These are phyloP conservation scores for Arctium lappa DNA, from an alignment of 129 eudicot genomes.

Conservation along the genomic window DNA sequence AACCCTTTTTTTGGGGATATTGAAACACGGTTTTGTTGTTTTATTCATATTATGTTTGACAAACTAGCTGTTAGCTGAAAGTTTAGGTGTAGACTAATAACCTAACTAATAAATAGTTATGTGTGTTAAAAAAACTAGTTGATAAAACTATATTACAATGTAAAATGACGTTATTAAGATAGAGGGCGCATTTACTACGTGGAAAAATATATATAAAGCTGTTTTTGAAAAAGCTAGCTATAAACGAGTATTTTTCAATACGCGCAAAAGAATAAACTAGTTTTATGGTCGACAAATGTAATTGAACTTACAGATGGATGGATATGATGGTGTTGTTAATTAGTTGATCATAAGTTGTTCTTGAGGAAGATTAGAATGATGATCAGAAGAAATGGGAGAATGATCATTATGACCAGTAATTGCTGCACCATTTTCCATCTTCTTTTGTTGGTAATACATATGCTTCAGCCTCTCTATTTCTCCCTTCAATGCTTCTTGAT, in stretches of 20 bases:
- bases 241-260: too few relatives aligned
- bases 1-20: not conserved
- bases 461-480: slow-evolving; percentile 94
- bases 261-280: too few relatives aligned
- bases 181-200: too few relatives aligned
- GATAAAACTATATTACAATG: too few relatives aligned
- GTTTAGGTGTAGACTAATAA: not conserved
- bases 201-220: too few relatives aligned
- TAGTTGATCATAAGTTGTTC: slow-evolving; percentile 44
- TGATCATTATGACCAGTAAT: slow-evolving; percentile 13
- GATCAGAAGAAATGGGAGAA: slow-evolving; percentile 34
- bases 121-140: too few relatives aligned
- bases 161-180: too few relatives aligned
- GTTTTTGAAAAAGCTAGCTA: too few relatives aligned
- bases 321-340: slow-evolving; percentile 5
- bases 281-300: too few relatives aligned
- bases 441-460: slow-evolving; percentile 70
- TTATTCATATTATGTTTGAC: not conserved
- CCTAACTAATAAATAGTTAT: not conserved
- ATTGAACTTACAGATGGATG: slow-evolving; percentile 12
- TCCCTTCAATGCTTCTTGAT: slow-evolving; percentile 93
- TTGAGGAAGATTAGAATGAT: slow-evolving; percentile 24
- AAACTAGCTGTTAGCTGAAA: not conserved
- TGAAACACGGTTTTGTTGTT: not conserved
- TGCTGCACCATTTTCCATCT: slow-evolving; percentile 39